Percentiles rank a stretch among this genome's conserved stretches.
Evolutionary conservation across 78 protist genomes (phyloP).

Genomic region (Dictyostelium intermedium): DNA sequence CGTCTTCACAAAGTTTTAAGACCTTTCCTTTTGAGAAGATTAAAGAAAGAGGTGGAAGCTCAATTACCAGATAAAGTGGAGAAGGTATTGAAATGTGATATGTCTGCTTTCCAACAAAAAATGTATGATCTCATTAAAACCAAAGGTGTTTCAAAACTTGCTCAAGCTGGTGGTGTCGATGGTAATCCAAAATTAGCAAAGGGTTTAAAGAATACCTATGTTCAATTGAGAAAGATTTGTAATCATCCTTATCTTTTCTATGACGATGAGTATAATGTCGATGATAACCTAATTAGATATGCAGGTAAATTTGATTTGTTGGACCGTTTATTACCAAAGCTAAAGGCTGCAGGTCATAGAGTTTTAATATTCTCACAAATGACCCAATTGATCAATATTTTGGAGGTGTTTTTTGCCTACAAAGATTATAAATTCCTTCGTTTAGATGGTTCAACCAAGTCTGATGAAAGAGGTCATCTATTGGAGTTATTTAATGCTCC

Average conservation of each 20-base stretch:
- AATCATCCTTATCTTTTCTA: slow-evolving; percentile 96
- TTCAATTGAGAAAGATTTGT: slow-evolving; percentile 89
- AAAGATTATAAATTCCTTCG: slow-evolving; percentile 58
- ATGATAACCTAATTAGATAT: slow-evolving; percentile 52
- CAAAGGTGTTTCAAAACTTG: slow-evolving; percentile 44
- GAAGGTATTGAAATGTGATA: slow-evolving; percentile 66
- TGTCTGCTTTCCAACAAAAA: slow-evolving; percentile 83
- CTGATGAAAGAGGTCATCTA: slow-evolving; percentile 76
- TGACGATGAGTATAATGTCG: slow-evolving; percentile 85
- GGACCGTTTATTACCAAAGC: slow-evolving; percentile 90
- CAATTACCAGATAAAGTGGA: slow-evolving; percentile 93
- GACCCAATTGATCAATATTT: slow-evolving; percentile 80
- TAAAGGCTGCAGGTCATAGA: slow-evolving; percentile 85
- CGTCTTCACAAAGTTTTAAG: slow-evolving; percentile 85
- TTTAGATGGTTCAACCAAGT: slow-evolving; percentile 61
- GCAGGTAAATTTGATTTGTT: slow-evolving; percentile 94
- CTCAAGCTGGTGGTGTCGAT: slow-evolving; percentile 18
- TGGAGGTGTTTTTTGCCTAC: slow-evolving; percentile 80
- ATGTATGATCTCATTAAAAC: slow-evolving; percentile 76
- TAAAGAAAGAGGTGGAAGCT: slow-evolving; percentile 90
- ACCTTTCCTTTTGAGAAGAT: slow-evolving; percentile 93
- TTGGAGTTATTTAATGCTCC: slow-evolving; percentile 56
- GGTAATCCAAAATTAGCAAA: slow-evolving; percentile 55
- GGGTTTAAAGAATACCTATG: slow-evolving; percentile 75
- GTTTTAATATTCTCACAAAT: slow-evolving; percentile 91